A percentile compares a stretch with the other conserved stretches of the same genome.
Conservation (phyloP, 2,329 filamentous ascomycete species). For the Alternaria atra region DNA sequence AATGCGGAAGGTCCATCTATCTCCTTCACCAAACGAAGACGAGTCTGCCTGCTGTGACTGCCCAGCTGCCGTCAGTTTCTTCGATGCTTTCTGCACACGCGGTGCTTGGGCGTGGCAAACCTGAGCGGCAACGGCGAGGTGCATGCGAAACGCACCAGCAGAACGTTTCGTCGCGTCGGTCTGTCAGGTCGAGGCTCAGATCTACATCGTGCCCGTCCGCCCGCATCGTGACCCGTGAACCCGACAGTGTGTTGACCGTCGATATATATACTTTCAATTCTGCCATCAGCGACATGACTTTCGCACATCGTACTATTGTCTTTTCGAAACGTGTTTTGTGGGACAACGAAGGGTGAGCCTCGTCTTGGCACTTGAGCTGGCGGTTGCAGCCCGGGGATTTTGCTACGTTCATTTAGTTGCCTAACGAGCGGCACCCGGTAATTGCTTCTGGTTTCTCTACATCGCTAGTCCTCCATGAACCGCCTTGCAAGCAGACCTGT, state of each 20-base stretch:
- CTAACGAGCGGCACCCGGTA: background rate
- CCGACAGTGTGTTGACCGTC: background rate
- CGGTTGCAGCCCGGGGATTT: conserved; percentile 7
- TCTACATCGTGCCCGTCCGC: conserved; percentile 12
- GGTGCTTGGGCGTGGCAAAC: conserved; percentile 4
- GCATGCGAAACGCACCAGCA: conserved; percentile 29
- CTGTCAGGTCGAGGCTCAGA: conserved; percentile 13
- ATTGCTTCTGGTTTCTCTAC: conserved; percentile 5
- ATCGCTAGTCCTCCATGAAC: background rate
- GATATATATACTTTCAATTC: background rate
- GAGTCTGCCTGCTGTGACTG: background rate
- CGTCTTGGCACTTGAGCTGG: conserved; percentile 15
- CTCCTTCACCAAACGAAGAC: conserved; percentile 1
- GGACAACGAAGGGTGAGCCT: conserved; percentile 17
- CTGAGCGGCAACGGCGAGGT: conserved; percentile 18
- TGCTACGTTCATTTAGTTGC: background rate
- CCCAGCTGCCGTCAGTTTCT: background rate
- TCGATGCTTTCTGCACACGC: background rate
- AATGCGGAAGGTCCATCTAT: conserved; percentile 16
- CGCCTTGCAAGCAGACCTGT: conserved; percentile 8
- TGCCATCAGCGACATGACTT: background rate
- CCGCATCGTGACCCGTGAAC: conserved; percentile 6
- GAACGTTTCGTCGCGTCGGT: conserved; percentile 15
- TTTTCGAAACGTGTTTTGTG: background rate
- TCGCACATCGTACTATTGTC: background rate